Conservation (phyloP, 2,329 filamentous ascomycete species). For the Colletotrichum godetiae region DNA sequence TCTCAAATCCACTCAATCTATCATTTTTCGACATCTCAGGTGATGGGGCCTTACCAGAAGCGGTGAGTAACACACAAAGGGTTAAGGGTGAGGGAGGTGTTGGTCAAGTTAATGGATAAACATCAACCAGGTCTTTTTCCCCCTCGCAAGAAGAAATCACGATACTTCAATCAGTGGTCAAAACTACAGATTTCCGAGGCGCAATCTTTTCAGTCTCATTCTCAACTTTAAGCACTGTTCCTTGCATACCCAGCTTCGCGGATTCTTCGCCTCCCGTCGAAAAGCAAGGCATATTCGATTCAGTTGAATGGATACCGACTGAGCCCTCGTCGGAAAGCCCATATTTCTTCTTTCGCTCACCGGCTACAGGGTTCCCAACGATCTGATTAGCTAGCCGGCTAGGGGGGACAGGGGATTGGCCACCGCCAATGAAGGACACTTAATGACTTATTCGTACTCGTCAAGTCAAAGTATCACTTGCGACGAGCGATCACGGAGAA, state of each 20-base stretch:
- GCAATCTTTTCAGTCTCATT: not conserved
- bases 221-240: not conserved
- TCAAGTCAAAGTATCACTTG: not conserved
- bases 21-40: conserved; percentile 14
- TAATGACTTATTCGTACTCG: not conserved
- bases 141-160: not conserved
- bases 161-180: not conserved
- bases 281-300: not conserved
- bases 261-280: not conserved
- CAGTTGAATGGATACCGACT: not conserved
- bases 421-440: not conserved
- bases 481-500: not conserved
- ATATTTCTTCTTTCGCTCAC: conserved; percentile 16
- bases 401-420: not conserved
- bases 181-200: not conserved
- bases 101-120: not conserved
- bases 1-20: conserved; percentile 4
- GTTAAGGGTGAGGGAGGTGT: not conserved
- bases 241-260: not conserved
- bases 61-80: not conserved
- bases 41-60: not conserved
- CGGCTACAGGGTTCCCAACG: not conserved
- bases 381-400: not conserved
- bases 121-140: not conserved
- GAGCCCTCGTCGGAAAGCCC: not conserved